Percentiles rank a stretch among this genome's conserved stretches.
Evolutionary conservation across 2,329 filamentous ascomycete species (phyloP).

Genomic region (Penicillium paneum): DNA sequence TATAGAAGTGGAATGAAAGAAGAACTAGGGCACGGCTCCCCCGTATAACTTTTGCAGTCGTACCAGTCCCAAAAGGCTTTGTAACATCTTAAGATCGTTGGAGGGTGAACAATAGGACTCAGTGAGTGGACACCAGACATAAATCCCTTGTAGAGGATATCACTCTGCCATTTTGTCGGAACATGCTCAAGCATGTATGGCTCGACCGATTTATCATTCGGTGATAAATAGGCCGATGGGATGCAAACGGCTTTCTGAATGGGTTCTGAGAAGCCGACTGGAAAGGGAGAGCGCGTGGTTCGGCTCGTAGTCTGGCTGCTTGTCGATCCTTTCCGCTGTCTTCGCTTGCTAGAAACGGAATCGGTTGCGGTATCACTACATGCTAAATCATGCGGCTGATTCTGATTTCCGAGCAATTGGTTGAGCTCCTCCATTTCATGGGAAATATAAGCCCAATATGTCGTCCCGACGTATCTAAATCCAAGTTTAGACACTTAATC

Average conservation of each 20-base stretch:
- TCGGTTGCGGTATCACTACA: not conserved
- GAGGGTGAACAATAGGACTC: slow-evolving; percentile 45
- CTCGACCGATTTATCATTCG: slow-evolving; percentile 33
- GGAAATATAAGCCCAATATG: slow-evolving; percentile 47
- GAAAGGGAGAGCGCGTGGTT: not conserved
- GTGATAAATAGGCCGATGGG: slow-evolving; percentile 35
- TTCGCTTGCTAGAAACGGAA: slow-evolving; percentile 9
- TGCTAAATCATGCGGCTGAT: slow-evolving; percentile 32
- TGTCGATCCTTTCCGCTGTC: slow-evolving; percentile 24
- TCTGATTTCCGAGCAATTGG: slow-evolving; percentile 42
- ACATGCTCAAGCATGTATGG: slow-evolving; percentile 43
- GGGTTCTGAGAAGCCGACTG: slow-evolving; percentile 9
- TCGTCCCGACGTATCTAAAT: slow-evolving; percentile 44
- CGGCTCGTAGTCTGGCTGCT: slow-evolving; percentile 4
- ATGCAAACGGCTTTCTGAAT: slow-evolving; percentile 40
- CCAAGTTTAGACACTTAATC: not conserved
- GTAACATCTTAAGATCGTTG: slow-evolving; percentile 41
- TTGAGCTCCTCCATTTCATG: slow-evolving; percentile 47
- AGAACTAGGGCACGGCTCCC: slow-evolving; percentile 37
- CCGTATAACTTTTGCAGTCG: slow-evolving; percentile 36
- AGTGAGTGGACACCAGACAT: slow-evolving; percentile 48
- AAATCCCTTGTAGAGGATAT: slow-evolving; percentile 47
- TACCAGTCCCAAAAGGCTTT: slow-evolving; percentile 48
- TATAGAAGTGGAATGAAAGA: slow-evolving; percentile 46
- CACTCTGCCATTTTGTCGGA: slow-evolving; percentile 45